These are phyloP conservation scores for Pichia sp. DNA, from an alignment of 1,139 yeast species.

Conservation along the genomic window DNA sequence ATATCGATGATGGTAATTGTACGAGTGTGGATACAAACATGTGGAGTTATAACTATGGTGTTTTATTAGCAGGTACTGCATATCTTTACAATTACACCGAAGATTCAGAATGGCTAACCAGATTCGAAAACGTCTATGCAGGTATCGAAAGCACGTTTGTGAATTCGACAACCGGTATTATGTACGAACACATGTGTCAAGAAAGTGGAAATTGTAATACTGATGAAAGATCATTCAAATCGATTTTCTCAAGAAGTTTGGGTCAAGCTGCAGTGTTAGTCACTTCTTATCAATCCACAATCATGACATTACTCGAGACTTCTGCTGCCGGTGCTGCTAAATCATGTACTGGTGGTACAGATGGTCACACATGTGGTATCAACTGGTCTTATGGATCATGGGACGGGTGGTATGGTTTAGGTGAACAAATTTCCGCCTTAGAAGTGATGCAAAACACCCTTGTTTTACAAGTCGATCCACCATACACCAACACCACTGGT, in stretches of 20 bases:
- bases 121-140: slow-evolving; percentile 48
- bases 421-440: slow-evolving; percentile 58
- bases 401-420: slow-evolving; percentile 56
- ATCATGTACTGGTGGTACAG: slow-evolving; percentile 58
- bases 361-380: slow-evolving; percentile 58
- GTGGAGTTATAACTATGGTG: slow-evolving; percentile 85
- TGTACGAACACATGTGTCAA: slow-evolving; percentile 75
- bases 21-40: slow-evolving; percentile 48
- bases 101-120: slow-evolving; percentile 47
- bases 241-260: slow-evolving; percentile 64
- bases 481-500: slow-evolving; percentile 51
- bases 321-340: slow-evolving; percentile 55
- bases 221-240: slow-evolving; percentile 79
- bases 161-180: slow-evolving; percentile 38
- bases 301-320: slow-evolving; percentile 44
- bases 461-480: slow-evolving; percentile 46
- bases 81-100: slow-evolving; percentile 66
- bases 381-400: slow-evolving; percentile 48
- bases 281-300: slow-evolving; percentile 44
- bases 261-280: slow-evolving; percentile 59
- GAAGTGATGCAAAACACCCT: slow-evolving; percentile 50
- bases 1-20: slow-evolving; percentile 52
- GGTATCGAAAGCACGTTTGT: slow-evolving; percentile 50
- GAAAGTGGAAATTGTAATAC: slow-evolving; percentile 54
- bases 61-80: slow-evolving; percentile 69